Percentiles rank a stretch among this genome's conserved stretches.
Conservation (phyloP, 164 flowering plant genomes). For the Kingdonia uniflora region DNA sequence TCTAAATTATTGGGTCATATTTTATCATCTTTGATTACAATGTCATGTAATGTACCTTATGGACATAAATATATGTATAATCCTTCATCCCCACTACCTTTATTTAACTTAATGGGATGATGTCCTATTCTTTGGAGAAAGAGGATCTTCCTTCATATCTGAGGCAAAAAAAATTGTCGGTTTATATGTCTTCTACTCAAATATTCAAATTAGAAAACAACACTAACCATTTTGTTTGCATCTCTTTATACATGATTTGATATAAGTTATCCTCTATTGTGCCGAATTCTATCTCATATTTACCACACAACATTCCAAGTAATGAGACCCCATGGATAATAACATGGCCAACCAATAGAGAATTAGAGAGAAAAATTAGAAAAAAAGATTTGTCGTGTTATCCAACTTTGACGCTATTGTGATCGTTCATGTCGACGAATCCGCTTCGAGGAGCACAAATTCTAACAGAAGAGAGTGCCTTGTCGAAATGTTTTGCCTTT, state of each 20-base stretch:
- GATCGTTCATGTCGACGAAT: conserved; percentile 25
- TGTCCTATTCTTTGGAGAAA: conserved; percentile 25
- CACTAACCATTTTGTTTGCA: conserved; percentile 20
- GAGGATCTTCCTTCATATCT: conserved; percentile 27
- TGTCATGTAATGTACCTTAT: not conserved
- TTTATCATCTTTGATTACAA: conserved; percentile 2
- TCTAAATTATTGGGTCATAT: conserved; percentile 12
- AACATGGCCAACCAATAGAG: conserved; percentile 5
- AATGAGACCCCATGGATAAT: conserved; percentile 2
- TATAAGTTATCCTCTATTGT: no score
- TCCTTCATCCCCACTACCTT: not conserved
- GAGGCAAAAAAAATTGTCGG: conserved; percentile 30
- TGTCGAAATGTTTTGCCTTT: conserved; percentile 68
- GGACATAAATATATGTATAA: conserved; percentile 11
- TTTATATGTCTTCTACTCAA: conserved; percentile 23
- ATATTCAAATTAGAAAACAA: conserved; percentile 22
- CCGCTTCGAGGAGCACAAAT: conserved; percentile 21
- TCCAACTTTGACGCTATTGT: conserved; percentile 23
- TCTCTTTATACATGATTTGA: not conserved
- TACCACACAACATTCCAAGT: no score
- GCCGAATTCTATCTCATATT: no score
- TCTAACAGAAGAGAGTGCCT: conserved; percentile 51
- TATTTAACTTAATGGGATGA: conserved; percentile 7
- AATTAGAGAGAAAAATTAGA: not conserved
- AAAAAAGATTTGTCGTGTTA: conserved; percentile 6